A percentile compares a stretch with the other conserved stretches of the same genome.
phyloP scores from a whole-genome alignment of 768 basidiomycete species.

The Termitomyces sp. region DNA sequence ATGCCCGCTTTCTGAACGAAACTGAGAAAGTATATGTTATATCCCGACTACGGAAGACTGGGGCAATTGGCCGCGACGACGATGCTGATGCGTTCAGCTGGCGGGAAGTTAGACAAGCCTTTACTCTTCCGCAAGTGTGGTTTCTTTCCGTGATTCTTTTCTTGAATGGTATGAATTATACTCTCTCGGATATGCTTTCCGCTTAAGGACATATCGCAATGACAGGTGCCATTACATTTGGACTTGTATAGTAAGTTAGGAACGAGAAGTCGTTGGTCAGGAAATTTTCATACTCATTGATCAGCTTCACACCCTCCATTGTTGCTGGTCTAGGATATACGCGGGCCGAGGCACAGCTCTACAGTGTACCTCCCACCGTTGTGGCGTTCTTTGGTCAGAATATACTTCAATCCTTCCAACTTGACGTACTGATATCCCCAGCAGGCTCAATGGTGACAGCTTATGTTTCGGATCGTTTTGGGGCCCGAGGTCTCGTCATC shows the following conservation, averaged over 20 bases:
- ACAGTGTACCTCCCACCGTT: neutral
- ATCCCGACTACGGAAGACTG: neutral
- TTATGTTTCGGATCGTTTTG: neutral
- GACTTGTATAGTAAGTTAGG: neutral
- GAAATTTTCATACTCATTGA: neutral
- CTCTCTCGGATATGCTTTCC: too few species aligned
- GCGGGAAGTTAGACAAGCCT: neutral
- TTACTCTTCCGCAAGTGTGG: neutral
- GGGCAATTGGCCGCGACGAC: neutral
- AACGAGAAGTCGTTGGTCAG: neutral
- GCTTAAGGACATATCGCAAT: neutral
- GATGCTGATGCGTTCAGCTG: neutral
- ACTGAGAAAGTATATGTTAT: neutral
- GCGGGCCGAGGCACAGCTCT: neutral
- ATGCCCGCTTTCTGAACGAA: neutral
- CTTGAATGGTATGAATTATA: neutral
- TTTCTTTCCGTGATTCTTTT: neutral
- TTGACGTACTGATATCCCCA: neutral
- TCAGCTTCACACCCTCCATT: neutral
- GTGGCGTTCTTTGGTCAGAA: neutral
- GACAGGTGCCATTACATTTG: neutral
- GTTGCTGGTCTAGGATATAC: neutral
- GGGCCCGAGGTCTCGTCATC: neutral
- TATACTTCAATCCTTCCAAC: too few species aligned
- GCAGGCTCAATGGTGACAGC: neutral